These are phyloP conservation scores for Didymella exigua DNA, from an alignment of 2,329 filamentous ascomycete species.

Conservation along the genomic window DNA sequence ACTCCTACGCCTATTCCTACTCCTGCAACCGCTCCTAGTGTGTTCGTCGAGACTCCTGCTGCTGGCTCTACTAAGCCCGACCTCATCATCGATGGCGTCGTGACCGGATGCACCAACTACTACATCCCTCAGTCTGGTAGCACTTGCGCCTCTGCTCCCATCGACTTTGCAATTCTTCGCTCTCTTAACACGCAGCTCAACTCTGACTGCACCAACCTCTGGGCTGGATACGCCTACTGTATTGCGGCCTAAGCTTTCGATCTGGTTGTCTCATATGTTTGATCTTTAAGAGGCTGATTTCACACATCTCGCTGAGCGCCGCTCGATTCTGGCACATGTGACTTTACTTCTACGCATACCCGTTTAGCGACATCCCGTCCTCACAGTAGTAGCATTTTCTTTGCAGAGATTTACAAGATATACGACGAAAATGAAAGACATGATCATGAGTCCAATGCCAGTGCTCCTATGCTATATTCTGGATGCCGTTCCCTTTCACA, in stretches of 20 bases:
- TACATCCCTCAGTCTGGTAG: constrained; percentile 41
- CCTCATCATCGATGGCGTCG: constrained; percentile 20
- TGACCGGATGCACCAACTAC: constrained; percentile 37
- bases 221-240: constrained; percentile 47
- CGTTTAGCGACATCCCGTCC: background rate
- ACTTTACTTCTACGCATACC: constrained; percentile 15
- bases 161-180: constrained; percentile 36
- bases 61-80: constrained; percentile 1
- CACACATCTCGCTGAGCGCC: background rate
- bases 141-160: constrained; percentile 38
- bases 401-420: background rate
- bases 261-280: background rate
- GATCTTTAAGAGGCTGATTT: constrained; percentile 3
- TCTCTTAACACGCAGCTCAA: constrained; percentile 41
- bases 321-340: constrained; percentile 7
- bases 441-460: background rate
- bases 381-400: background rate
- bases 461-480: background rate
- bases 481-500: background rate
- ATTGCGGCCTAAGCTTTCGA: constrained; percentile 14
- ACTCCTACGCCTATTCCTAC: too few relatives aligned
- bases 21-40: background rate
- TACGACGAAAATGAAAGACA: background rate
- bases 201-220: constrained; percentile 45
- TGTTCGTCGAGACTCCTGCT: background rate